phyloP scores from a whole-genome alignment of 2,329 filamentous ascomycete species.

The Alternaria brassicicola region DNA sequence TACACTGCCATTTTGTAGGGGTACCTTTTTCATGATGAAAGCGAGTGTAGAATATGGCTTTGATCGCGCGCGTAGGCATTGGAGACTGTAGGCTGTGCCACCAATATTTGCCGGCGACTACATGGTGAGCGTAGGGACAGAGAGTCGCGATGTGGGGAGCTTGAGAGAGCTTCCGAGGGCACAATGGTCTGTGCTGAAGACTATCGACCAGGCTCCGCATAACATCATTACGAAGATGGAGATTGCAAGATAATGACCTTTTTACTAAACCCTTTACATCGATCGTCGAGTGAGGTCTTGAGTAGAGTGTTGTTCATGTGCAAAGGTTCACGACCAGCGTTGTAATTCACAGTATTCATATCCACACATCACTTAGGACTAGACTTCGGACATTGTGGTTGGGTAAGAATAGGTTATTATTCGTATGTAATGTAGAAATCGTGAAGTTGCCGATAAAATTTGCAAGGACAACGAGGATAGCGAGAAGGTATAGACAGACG shows the following conservation, averaged over 20 bases:
- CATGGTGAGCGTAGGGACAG: conserved; percentile 21
- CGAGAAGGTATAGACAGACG: conserved; percentile 21
- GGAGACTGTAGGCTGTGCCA: conserved; percentile 1
- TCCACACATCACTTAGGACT: no score
- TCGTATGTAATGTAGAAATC: conserved; percentile 7
- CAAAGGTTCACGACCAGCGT: not conserved
- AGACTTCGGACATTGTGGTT: not conserved
- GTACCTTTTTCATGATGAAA: conserved; percentile 63
- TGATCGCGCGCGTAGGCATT: conserved; percentile 56
- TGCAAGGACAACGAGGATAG: conserved; percentile 2
- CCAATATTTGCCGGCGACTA: conserved; percentile 14
- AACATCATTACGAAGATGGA: not conserved
- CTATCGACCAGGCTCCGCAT: not conserved
- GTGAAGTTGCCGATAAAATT: not conserved
- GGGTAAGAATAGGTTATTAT: not conserved
- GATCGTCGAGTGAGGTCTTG: no score
- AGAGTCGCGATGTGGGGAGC: conserved; percentile 8
- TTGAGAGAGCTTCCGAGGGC: conserved; percentile 1
- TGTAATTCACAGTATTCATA: no score
- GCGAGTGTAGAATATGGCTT: conserved; percentile 70
- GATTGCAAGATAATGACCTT: no score
- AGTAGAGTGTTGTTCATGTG: not conserved
- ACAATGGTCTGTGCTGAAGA: conserved; percentile 16
- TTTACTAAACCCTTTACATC: no score
- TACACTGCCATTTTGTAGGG: not conserved